Base-by-base conservation (phyloP, 352 stramenopile species). In the Pythium rhizo-oryzae region DNA sequence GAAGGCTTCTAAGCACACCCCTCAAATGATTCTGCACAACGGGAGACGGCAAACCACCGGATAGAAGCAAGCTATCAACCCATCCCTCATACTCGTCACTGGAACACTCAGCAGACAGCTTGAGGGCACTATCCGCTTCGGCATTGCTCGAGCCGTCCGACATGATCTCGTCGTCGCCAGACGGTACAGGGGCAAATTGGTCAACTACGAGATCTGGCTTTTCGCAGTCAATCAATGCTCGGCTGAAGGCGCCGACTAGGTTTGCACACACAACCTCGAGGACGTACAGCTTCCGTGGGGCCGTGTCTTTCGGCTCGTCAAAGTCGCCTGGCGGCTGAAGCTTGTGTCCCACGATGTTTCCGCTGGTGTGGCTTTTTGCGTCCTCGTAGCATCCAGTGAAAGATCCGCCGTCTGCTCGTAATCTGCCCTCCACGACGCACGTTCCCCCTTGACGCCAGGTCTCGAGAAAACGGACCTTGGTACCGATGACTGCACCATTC, bases 371-470 rank as follows among this genome's bases (percentile, higher is more conserved):
- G 43, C 87, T 94, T 49, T 95, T 96, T 7, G 89, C 87, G 60
- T 96, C 89, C 80, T 96, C 87, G 43, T 96, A 96, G 46, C 71
- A 91, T 28, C 89, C 89, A 46, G 75, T 82, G 43, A 96, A 96
- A 46, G 82, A 77, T 8, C 62, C 76, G 13, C 87, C 87, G 56
- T 96, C 89, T 35, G 84, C 81, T 54, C 87, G 82, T 24, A 96
- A 63, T 41, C 89, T 74, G 13, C 89, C 89, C 65, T 94, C 81
- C 3, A 96, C 87, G 23, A 96, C 75, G 52, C 89, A 96, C 6
- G 89, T 96, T 21, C 89, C 87, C 50, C 89, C 87, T 75, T 96
- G 89, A 2, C 85, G 80, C 89, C 89, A 96, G 11, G 84, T 95
- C 74, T 96, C 89, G 5, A 96, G 63, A 59, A 96, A 96, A 3